Evolutionary conservation across 441 rosid species (phyloP).

Genomic region (Gossypium schwendimanii): DNA sequence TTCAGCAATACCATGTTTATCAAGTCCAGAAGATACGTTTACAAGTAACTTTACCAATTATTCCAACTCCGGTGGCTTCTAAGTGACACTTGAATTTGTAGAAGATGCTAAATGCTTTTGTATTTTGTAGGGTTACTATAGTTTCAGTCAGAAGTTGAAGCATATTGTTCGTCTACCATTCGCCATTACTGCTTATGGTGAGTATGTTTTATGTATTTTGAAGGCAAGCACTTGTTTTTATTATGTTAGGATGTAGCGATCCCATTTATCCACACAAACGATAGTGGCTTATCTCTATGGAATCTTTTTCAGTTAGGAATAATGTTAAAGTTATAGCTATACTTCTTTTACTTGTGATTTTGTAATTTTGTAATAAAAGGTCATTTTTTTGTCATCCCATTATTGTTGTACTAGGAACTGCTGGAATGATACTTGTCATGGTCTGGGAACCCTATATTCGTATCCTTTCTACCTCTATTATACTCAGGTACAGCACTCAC

Average conservation of each 20-base stretch:
- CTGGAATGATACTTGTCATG: slow-evolving; percentile 81
- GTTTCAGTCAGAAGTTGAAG: slow-evolving; percentile 97
- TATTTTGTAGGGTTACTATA: slow-evolving; percentile 73
- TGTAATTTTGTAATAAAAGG: background rate
- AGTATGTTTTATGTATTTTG: slow-evolving; percentile 2
- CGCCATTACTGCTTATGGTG: slow-evolving; percentile 85
- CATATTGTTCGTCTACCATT: slow-evolving; percentile 86
- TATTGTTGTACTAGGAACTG: slow-evolving; percentile 55
- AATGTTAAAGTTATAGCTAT: background rate
- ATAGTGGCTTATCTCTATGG: background rate
- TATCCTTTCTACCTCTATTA: slow-evolving; percentile 57
- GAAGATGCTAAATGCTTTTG: slow-evolving; percentile 15
- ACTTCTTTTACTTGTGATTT: background rate
- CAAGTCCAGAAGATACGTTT: slow-evolving; percentile 91
- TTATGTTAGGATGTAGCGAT: background rate
- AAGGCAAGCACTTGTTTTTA: background rate
- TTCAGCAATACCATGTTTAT: slow-evolving; percentile 80
- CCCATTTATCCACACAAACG: background rate
- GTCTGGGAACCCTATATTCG: slow-evolving; percentile 65
- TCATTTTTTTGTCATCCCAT: background rate
- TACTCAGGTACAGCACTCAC: slow-evolving; percentile 48
- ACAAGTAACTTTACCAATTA: slow-evolving; percentile 43
- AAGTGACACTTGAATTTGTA: background rate
- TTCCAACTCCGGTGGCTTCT: background rate
- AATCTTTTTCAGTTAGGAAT: background rate